Base-by-base conservation (phyloP, 768 basidiomycete species). In the Suillus cothurnatus region DNA sequence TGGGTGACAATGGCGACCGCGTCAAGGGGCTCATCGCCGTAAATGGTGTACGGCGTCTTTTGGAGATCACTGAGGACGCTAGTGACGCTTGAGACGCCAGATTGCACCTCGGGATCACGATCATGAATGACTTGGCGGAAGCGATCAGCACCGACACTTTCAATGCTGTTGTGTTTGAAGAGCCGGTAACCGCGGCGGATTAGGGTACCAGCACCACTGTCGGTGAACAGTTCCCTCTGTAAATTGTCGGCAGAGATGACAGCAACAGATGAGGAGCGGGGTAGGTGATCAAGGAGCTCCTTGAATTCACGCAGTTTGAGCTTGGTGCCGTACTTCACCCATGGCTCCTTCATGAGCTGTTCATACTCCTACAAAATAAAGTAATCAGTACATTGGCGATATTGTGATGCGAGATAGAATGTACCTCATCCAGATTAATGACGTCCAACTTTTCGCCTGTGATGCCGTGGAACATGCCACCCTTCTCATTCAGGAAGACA, bases 231-330 rank as follows among this genome's bases (percentile, higher is more conserved):
- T 79, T 99, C 97, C 78, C 95, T 96, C 78, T 99, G 97, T 45
- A 99, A 86, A 71, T 89, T 88, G 67, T 93, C 84, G 60, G 95
- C 88, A 59, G 93, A 94, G 79, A 99, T 99, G 79, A 99, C 95
- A 70, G 97, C 97, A 61, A 99, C 97, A 45, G 96, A 98, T 21
- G 97, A 97, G 4, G 97, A 92, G 65, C 97, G 95, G 19, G 97
- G 97, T 68, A 99, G 94, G 80, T 96, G 91, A 74, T 99, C 97
- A 52, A 99, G 87, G 62, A 99, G 89, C 73, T 99, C 97, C 81
- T 99, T 99, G 85, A 99, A 98, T 78, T 99, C 97, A 68, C 97
- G 91, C 64, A 99, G 86, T 81, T 99, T 99, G 77, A 99, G 92
- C 79, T 99, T 99, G 68, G 97, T 99, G 66, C 97, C 97, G 75